Evolutionary conservation across 2,329 filamentous ascomycete species (phyloP), one percentile per base, ranked within the genome.

Genomic region (Trichoderma cornu-damae): DNA sequence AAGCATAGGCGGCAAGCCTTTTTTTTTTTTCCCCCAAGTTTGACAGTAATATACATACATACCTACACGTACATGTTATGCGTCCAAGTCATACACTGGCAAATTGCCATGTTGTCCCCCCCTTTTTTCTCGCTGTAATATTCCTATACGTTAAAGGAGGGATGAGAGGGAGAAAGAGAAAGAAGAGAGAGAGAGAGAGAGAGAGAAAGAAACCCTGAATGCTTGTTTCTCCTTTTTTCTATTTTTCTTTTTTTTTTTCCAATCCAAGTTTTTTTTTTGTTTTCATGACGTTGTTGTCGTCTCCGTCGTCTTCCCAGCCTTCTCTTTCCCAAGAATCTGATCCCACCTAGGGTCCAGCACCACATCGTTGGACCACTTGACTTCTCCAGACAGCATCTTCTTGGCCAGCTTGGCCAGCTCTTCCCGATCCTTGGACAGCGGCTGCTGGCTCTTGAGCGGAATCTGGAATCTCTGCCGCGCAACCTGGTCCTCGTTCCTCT

Each of bases 381-480:
- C 75, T 69, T 82, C 77, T 18, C 85, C 83, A 49, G 76, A 72
- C 61, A 89, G 70, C 65, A 91, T 67, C 65, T 78, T 75, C 73
- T 81, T 77, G 16, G 88, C 89, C 72, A 88, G 73, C 68, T 80
- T 76, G 22, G 87, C 86, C 72, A 88, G 63, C 59, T 73, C 66
- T 64, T 75, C 68, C 40, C 76, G 71, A 58, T 76, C 71, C 61
- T 69, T 68, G 54, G 75, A 68, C 62, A 71, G 66, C 44, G 73
- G 72, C 66, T 71, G 68, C 62, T 71, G 71, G 65, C 80, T 74
- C 57, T 71, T 71, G 55, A 76, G 61, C 4, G 72, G 67, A 42
- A 76, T 69, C 70, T 68, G 54, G 59, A 65, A 62, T 54, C 68
- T 65, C 46, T 71, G 67, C 58, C 68, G 59, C 57, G 65, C 60